Evolutionary conservation across 2,329 filamentous ascomycete species (phyloP).

Genomic region (Aspergillus fumigatiaffinis): DNA sequence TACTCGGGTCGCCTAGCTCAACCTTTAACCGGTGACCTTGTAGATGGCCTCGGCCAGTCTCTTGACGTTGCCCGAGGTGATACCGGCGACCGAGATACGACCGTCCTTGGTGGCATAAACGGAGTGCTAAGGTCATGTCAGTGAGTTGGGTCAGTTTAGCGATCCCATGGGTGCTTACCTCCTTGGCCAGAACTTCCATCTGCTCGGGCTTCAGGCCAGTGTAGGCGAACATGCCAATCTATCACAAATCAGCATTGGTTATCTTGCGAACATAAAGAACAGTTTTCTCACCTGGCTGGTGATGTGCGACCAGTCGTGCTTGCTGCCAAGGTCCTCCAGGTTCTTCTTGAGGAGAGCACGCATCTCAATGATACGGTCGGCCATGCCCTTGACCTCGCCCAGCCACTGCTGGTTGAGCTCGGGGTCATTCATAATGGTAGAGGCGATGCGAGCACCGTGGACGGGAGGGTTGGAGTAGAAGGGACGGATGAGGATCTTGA

Average conservation of each 20-base stretch:
- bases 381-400: constrained; percentile 96
- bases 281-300: constrained; percentile 65
- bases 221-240: constrained; percentile 99
- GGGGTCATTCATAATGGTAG: constrained; percentile 83
- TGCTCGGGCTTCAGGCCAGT: constrained; percentile 86
- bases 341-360: constrained; percentile 89
- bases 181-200: constrained; percentile 87
- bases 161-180: constrained; percentile 48
- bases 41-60: constrained; percentile 49
- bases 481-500: constrained; percentile 97
- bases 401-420: constrained; percentile 91
- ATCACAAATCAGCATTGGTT: constrained; percentile 4
- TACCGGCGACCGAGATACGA: constrained; percentile 49
- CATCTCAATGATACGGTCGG: constrained; percentile 98
- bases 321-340: constrained; percentile 89
- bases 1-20: neutral
- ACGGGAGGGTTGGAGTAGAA: constrained; percentile 98
- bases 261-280: neutral
- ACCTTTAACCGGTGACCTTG: constrained; percentile 47
- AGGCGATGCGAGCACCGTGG: constrained; percentile 91
- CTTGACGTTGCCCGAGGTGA: constrained; percentile 48
- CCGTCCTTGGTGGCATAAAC: constrained; percentile 88
- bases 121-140: constrained; percentile 59
- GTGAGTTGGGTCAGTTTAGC: neutral
- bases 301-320: constrained; percentile 98